These are phyloP conservation scores for Lactuca saligna DNA, from an alignment of 129 eudicot genomes.

Conservation along the genomic window DNA sequence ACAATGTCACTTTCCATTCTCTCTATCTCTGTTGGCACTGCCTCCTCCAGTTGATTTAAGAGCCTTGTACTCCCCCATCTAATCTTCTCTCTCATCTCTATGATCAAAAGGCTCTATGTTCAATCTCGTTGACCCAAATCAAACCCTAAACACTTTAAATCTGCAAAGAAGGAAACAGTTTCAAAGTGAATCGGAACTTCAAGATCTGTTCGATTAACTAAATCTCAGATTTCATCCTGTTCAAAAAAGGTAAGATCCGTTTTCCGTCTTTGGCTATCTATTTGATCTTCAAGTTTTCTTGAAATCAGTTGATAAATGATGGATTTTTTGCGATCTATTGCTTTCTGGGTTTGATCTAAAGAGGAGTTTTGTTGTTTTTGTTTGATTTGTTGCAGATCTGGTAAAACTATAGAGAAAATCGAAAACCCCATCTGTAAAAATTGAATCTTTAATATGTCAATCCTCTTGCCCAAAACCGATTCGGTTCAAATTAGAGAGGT, in stretches of 20 bases:
- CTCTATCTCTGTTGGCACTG: slow-evolving; percentile 29
- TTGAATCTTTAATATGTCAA: slow-evolving; percentile 43
- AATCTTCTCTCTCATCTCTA: slow-evolving; percentile 30
- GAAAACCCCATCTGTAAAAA: slow-evolving; percentile 28
- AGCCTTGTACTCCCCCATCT: slow-evolving; percentile 29
- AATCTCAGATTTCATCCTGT: slow-evolving; percentile 29
- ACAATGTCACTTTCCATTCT: slow-evolving; percentile 33
- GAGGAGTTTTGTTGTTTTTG: slow-evolving; percentile 16
- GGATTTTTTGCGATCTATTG: slow-evolving; percentile 19
- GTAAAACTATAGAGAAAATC: slow-evolving; percentile 19
- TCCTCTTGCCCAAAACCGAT: slow-evolving; percentile 39
- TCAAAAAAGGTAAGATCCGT: slow-evolving; percentile 44
- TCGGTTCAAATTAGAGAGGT: slow-evolving; percentile 62
- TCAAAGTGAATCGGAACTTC: slow-evolving; percentile 24
- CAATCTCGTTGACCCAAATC: slow-evolving; percentile 39
- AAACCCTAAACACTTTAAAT: slow-evolving; percentile 14
- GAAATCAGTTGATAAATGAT: slow-evolving; percentile 1
- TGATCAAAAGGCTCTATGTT: slow-evolving; percentile 3
- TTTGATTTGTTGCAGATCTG: slow-evolving; percentile 53
- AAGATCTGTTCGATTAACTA: slow-evolving; percentile 42
- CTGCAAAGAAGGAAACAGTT: slow-evolving; percentile 19
- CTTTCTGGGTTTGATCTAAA: slow-evolving; percentile 16
- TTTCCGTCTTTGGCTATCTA: neutral
- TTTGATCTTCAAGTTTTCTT: slow-evolving; percentile 20
- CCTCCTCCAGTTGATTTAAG: slow-evolving; percentile 38